Percentiles rank a stretch among this genome's conserved stretches.
These are phyloP conservation scores for Populus pruinosa DNA, from an alignment of 345 rosid genomes.

Conservation along the genomic window DNA sequence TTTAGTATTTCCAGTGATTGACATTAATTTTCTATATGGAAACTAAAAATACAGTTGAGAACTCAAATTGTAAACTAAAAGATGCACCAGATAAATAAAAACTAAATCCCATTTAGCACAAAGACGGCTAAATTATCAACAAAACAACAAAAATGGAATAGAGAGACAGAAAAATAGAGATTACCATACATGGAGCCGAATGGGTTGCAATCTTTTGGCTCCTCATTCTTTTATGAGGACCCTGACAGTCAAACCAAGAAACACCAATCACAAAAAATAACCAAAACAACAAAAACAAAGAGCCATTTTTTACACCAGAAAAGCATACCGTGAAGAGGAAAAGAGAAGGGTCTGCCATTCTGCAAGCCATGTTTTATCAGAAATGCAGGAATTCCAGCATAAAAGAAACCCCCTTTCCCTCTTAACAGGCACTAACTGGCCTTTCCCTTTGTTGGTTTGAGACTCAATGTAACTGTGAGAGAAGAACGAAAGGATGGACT, in stretches of 20 bases:
- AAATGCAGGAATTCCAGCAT: constrained; percentile 20
- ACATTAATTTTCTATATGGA: not conserved
- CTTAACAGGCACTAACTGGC: not conserved
- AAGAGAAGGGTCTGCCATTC: constrained; percentile 49
- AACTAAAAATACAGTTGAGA: not conserved
- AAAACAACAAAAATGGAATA: not conserved
- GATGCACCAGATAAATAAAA: not conserved
- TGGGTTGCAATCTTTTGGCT: constrained; percentile 41
- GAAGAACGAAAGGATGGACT: constrained; percentile 5
- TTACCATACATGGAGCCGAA: constrained; percentile 52
- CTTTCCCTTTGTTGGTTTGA: constrained; percentile 1
- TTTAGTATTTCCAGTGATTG: not conserved
- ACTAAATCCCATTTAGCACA: not conserved
- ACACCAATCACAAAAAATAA: constrained; percentile 3
- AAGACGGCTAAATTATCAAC: not conserved
- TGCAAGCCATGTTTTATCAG: constrained; percentile 57
- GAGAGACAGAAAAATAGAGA: not conserved
- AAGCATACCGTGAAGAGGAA: constrained; percentile 50
- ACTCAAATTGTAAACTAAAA: not conserved
- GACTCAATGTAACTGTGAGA: constrained; percentile 20
- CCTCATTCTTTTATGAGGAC: constrained; percentile 49
- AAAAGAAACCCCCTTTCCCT: constrained; percentile 1
- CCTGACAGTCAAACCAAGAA: constrained; percentile 44
- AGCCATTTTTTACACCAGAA: not conserved
- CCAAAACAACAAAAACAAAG: constrained; percentile 4